Base-by-base conservation (phyloP, 164 flowering plant genomes). In the Buxus sempervirens region DNA sequence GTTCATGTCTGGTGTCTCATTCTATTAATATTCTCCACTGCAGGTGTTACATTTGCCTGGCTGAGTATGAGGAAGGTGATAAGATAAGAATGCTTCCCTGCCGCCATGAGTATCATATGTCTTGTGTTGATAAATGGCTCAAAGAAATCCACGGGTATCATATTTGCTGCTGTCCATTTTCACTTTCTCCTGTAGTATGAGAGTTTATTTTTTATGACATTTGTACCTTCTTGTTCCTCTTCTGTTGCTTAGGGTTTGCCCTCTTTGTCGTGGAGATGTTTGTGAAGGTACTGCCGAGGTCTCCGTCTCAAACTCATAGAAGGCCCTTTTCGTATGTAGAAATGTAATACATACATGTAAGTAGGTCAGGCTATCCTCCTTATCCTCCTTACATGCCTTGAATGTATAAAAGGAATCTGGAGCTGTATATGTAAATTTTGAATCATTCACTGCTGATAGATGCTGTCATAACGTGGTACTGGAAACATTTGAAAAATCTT, bases 91-190 rank as follows among this genome's bases (percentile, higher is more conserved):
- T 86, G 67, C 90, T 90, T 64, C 96, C 96, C 8, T 90, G 96
- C 75, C 83, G 72, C 63, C 96, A 90, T 71, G 93, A 88, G 70
- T 90, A 77, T 68, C 96, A 90, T 75, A 76, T 82, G 88, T 64
- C 81, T 13, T 90, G 96, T 67, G 89, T 90, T 24, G 96, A 88
- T 80, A 90, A 90, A 82, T 90, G 96, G 96, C 88, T 90, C 21
- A 90, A 87, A 77, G 92, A 90, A 75, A 81, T 90, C 57, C 92
- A 90, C 38, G 87, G 96, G 96, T 90, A 81, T 45, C 21, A 54
- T 51, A 53, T 56, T 21, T 68, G 15, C 58, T 63, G 20, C 59
- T 42, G 18, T 58, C 19, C 48, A 20, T 32, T 12, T 54, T 63
- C 36, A 0, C 15, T 41, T 57, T 24, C n/a, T 28, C 69, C 12